Percentiles rank a stretch among this genome's conserved stretches.
Conservation (phyloP, 352 stramenopile genomes). For the Globisporangium echinulatum region DNA sequence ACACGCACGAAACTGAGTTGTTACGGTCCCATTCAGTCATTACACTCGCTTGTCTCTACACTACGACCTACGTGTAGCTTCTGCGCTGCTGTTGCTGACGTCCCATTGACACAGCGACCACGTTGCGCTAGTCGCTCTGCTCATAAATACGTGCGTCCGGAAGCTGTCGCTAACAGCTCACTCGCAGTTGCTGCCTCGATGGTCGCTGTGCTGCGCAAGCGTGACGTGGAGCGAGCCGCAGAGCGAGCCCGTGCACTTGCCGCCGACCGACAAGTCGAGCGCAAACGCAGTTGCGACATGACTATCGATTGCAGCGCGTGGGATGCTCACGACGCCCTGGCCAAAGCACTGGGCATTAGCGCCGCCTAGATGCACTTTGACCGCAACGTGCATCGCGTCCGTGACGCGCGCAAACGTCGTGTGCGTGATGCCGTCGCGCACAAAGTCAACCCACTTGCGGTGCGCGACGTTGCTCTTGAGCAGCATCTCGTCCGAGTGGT, state of each 20-base stretch:
- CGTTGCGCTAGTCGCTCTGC: constrained; percentile 2
- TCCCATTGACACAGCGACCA: background rate
- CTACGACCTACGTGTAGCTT: no score
- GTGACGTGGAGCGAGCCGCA: constrained; percentile 34
- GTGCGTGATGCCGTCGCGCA: constrained; percentile 45
- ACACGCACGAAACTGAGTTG: no score
- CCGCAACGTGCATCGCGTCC: constrained; percentile 56
- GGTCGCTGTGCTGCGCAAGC: constrained; percentile 18
- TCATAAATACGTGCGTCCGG: constrained; percentile 1
- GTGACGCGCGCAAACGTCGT: constrained; percentile 47
- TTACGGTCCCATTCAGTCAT: no score
- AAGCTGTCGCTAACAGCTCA: no score
- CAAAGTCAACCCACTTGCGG: constrained; percentile 39
- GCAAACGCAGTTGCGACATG: constrained; percentile 28
- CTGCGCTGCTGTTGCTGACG: background rate
- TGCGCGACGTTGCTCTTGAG: constrained; percentile 48
- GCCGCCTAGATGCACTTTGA: constrained; percentile 58
- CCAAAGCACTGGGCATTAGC: constrained; percentile 39
- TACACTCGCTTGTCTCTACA: background rate
- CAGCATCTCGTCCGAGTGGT: constrained; percentile 17
- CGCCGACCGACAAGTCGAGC: constrained; percentile 46
- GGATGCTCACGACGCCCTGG: constrained; percentile 63
- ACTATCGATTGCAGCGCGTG: constrained; percentile 20
- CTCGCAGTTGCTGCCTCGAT: no score
- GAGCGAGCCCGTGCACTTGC: constrained; percentile 49